Conservation (phyloP, 2,329 filamentous ascomycete genomes). For the Penicillium sp. region DNA sequence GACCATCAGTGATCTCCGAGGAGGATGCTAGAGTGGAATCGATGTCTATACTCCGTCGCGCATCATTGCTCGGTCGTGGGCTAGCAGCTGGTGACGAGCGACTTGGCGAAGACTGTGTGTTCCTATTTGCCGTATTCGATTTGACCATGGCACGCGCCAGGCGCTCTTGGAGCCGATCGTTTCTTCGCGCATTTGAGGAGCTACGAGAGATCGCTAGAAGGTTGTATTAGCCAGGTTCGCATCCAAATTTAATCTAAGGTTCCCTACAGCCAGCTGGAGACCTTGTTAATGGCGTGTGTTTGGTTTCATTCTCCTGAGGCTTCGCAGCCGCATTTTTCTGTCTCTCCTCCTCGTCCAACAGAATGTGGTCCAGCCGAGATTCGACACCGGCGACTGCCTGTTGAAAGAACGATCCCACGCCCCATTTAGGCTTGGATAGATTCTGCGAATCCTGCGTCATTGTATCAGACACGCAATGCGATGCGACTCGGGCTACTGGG, state of each 20-base stretch:
- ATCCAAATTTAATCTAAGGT: background rate
- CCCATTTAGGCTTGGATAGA: conserved; percentile 64
- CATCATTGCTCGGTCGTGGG: conserved; percentile 46
- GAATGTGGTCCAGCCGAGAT: conserved; percentile 85
- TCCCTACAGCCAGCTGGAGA: conserved; percentile 31
- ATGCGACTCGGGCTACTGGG: conserved; percentile 17
- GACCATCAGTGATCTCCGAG: conserved; percentile 23
- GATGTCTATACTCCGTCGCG: conserved; percentile 39
- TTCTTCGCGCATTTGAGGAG: conserved; percentile 65
- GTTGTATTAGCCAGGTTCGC: conserved; percentile 24
- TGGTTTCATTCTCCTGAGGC: conserved; percentile 38
- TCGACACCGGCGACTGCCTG: conserved; percentile 93
- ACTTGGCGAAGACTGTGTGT: conserved; percentile 50
- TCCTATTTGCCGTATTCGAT: conserved; percentile 57
- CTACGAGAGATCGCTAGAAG: conserved; percentile 57
- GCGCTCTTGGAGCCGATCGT: conserved; percentile 84
- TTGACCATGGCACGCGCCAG: conserved; percentile 83
- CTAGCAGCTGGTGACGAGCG: conserved; percentile 56
- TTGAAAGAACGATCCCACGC: conserved; percentile 68
- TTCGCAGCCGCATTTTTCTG: conserved; percentile 25
- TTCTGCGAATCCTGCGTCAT: conserved; percentile 40
- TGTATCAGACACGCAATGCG: conserved; percentile 3
- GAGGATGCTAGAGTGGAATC: conserved; percentile 27
- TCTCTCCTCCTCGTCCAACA: conserved; percentile 72
- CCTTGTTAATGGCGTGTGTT: conserved; percentile 23